Evolutionary conservation across 345 rosid genomes (phyloP), one percentile per base, ranked within the genome.

Genomic region (Cardamine chenopodiifolia): DNA sequence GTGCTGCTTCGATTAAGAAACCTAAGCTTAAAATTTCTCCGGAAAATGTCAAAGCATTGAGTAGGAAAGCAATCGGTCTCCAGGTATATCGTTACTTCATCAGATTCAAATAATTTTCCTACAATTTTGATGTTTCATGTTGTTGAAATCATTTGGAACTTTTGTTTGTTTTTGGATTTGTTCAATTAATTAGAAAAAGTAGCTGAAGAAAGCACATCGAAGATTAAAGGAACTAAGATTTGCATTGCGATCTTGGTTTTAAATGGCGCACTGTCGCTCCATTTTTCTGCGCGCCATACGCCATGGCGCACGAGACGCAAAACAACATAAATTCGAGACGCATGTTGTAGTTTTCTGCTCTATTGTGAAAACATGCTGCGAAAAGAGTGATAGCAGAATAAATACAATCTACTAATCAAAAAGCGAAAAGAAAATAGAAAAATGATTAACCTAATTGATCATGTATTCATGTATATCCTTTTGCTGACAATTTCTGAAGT

Each of bases 391-490:
- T 23, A 23, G 2, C 26, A 23, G 26, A 23, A 23, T 23, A 23
- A 23, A 23, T 23, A 23, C 26, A 23, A 23, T 23, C 26, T 23
- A 23, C 3, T 23, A 23, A 23, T 23, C 26, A 23, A 23, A 23
- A 23, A 23, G 26, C 26, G 3, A 23, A 23, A 23, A 3, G 26
- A 23, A 23, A 23, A 23, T 23, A 23, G 26, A 23, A 23, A 23
- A 23, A 3, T n/a, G 26, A 23, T 3, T 23, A 23, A 23, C 26
- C 26, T 23, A 3, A 82, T 84, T 92, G 71, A 95, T 90, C 99
- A 95, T 92, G 83, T 90, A 92, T 29, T 95, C 99, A 37, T 95
- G 99, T 5, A 98, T 98, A 82, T 95, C 99, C 80, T 95, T 98
- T 76, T 92, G 98, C 75, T 97, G 81, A 29, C 86, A 82, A 60